Evolutionary conservation across 352 stramenopile genomes (phyloP), one percentile per base, ranked within the genome.

Genomic region (Hyaloperonospora arabidopsidis): DNA sequence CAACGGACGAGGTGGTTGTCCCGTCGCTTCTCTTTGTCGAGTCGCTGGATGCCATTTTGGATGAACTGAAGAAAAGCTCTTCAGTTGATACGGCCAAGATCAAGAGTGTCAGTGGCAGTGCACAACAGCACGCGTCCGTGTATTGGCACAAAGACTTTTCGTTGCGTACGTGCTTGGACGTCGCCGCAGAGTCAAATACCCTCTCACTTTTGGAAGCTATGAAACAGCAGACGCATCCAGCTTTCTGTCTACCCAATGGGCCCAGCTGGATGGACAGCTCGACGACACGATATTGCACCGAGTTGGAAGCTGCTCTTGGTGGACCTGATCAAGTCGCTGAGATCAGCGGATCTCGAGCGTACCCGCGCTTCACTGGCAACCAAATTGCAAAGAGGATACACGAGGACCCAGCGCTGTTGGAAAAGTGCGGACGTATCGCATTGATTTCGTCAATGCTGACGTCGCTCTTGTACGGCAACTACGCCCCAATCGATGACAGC

Each of bases 201-300:
- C 15, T 28, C 14, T 60, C 60, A 8, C 56, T 73, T 1, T 39
- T 64, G 19, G 62, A 72, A 1, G 51, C 59, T 8, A 66, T 65
- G 49, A 51, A 59, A 8, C 54, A 63, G 29, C 52, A 57, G 2
- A 52, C 63, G 17, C 47, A 78, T 3, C 46, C 55, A 12, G 65
- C 62, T 8, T 93, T 95, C 52, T 72, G 63, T 11, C 55, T 73
- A 14, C 61, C 72, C 18, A 76, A 89, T 46, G 80, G 83, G 4
- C 81, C 84, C 2, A 92, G 82, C 38, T 95, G 85, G 85, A 90
- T 91, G 68, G 84, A 95, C 58, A 87, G 72, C 62, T 87, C 70
- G 22, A 93, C 84, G n/a, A 70, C 60, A 0, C 43, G 36, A 36
- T 81, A 78, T 57, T 93, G 81, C 61, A 34, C 55, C 4, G 60